A percentile compares a stretch with the other conserved stretches of the same genome.
Evolutionary conservation across 306 rosid genomes (phyloP).

Genomic region (Arachis hypogaea): DNA sequence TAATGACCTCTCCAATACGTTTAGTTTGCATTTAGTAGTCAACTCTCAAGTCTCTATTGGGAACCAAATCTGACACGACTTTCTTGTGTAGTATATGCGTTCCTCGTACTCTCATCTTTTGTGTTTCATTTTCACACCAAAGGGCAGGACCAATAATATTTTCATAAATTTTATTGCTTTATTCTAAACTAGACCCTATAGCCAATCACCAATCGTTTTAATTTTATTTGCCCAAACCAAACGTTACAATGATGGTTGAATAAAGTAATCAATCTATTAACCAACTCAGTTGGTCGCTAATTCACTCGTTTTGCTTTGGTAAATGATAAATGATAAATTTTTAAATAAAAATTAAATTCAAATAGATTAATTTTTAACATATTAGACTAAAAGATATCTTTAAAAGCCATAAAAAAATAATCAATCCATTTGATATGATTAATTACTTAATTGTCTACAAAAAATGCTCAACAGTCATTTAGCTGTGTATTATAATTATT

Average conservation of each 20-base stretch:
- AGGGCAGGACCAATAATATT: background rate
- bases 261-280: background rate
- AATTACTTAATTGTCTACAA: no score
- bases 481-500: no score
- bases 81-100: background rate
- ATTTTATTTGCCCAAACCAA: background rate
- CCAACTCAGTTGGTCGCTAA: no score
- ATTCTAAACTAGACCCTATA: no score
- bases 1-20: conserved; percentile 1
- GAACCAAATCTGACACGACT: background rate
- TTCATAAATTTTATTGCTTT: background rate
- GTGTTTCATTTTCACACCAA: background rate
- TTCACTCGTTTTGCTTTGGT: no score
- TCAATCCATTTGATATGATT: no score
- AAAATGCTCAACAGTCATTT: no score
- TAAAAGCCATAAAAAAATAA: background rate
- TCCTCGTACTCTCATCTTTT: no score
- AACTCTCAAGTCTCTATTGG: background rate
- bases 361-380: no score
- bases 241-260: background rate
- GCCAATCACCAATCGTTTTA: background rate
- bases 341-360: no score
- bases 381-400: no score
- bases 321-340: no score
- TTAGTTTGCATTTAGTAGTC: background rate